Base-by-base conservation (phyloP, 768 basidiomycete genomes). In the Tricholoma bakamatsutake region DNA sequence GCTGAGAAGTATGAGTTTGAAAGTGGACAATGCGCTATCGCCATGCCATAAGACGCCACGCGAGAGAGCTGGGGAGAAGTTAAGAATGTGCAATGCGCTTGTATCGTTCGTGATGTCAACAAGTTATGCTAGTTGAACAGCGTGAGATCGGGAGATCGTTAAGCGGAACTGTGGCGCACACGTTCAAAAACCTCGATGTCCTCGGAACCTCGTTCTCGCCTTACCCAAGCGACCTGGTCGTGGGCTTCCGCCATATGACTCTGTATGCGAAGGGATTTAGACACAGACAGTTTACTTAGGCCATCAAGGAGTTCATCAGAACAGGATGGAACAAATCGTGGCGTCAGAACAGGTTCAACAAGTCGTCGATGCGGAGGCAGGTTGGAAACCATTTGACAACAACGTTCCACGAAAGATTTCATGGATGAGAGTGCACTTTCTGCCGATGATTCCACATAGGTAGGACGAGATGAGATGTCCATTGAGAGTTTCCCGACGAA, bases 401-500 rank as follows among this genome's bases (percentile, higher is more conserved):
- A 85, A 21, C 67, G 69, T 3, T 74, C 64, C 43, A 87, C 77
- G 61, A 93, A 95, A 0, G 76, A 72, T 9, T 68, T 56, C 0
- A 84, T 84, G 1, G 84, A 72, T 4, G 65, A 57, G 18, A 84
- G 73, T 5, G 90, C 76, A 21, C 69, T 69, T 5, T 71, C 59
- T 2, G 78, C 63, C 1, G 86, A 82, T 0, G 76, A 56, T 64
- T 94, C 93, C 45, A 80, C 73, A 68, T 95, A 95, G 0, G 85
- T 79, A 0, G 83, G 78, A 1, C 84, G 77, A 5, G 83, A 81
- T 5, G 86, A 89, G 24, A 81, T 83, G 66, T 93, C 91, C 93
- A 94, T 94, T 0, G 90, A 91, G 10, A 96, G 73, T 66, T 95
- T 96, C 15, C 93, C 93, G n/a, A 96, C 78, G 59, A 88, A 90